Conservation (phyloP, 306 rosid genomes). For the Pterocarpus santalinus region DNA sequence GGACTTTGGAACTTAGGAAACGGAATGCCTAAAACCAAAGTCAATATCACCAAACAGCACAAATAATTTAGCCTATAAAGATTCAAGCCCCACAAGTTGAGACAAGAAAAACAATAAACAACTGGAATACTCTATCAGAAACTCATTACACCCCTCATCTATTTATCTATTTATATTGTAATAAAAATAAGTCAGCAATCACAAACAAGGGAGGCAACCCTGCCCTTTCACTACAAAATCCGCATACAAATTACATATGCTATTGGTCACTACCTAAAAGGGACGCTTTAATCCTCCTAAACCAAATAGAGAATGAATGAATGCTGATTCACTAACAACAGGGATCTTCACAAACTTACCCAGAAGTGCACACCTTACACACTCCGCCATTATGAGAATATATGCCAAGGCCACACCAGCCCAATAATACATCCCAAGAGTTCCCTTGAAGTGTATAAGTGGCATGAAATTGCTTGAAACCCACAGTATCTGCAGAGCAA, state of each 20-base stretch:
- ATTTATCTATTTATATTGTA: background rate
- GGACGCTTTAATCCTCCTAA: conserved; percentile 70
- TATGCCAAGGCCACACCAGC: conserved; percentile 74
- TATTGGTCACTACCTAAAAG: conserved; percentile 50
- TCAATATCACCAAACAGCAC: conserved; percentile 4
- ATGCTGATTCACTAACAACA: conserved; percentile 70
- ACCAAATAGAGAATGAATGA: conserved; percentile 66
- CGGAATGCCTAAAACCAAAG: background rate
- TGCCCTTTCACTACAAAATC: conserved; percentile 41
- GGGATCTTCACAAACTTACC: conserved; percentile 81
- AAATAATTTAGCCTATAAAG: background rate
- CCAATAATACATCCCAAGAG: conserved; percentile 80
- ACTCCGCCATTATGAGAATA: conserved; percentile 58
- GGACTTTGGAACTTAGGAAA: background rate
- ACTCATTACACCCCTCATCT: conserved; percentile 13
- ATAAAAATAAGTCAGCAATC: background rate
- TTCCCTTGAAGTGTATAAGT: conserved; percentile 78
- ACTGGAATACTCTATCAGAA: background rate
- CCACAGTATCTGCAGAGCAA: conserved; percentile 67
- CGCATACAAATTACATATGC: conserved; percentile 31
- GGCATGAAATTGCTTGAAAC: conserved; percentile 81
- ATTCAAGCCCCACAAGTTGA: background rate
- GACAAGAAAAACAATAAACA: background rate
- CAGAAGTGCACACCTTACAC: conserved; percentile 75
- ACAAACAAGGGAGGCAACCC: conserved; percentile 24